phyloP scores from a whole-genome alignment of 2,329 filamentous ascomycete species.

The Alternaria viburni region DNA sequence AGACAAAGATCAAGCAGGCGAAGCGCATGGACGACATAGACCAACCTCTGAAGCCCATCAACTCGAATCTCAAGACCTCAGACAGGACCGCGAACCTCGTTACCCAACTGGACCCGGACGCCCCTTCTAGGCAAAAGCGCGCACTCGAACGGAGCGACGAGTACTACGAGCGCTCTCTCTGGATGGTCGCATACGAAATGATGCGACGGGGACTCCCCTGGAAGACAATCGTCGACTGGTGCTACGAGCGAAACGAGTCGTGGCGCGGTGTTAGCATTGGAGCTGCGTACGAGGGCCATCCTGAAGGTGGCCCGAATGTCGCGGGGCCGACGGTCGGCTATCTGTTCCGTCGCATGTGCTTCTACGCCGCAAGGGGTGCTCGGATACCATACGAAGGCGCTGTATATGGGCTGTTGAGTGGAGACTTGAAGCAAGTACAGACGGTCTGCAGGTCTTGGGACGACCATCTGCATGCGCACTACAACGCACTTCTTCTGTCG shows the following conservation, averaged over 20 bases:
- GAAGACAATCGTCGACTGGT: constrained; percentile 82
- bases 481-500: constrained; percentile 81
- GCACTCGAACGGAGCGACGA: constrained; percentile 82
- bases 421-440: constrained; percentile 79
- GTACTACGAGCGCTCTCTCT: constrained; percentile 87
- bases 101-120: constrained; percentile 91
- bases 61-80: constrained; percentile 55
- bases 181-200: constrained; percentile 94
- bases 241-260: constrained; percentile 79
- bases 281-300: constrained; percentile 62
- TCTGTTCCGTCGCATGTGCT: constrained; percentile 81
- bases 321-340: constrained; percentile 50
- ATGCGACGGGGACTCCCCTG: constrained; percentile 81
- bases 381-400: constrained; percentile 82
- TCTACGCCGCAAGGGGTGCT: constrained; percentile 71
- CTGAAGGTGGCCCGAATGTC: constrained; percentile 50
- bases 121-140: constrained; percentile 77
- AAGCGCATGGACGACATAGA: constrained; percentile 70
- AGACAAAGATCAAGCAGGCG: constrained; percentile 84
- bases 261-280: constrained; percentile 89
- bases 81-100: constrained; percentile 68
- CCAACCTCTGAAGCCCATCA: constrained; percentile 40
- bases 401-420: constrained; percentile 88
- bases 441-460: constrained; percentile 81
- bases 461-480: constrained; percentile 84